Evolutionary conservation across 2,329 filamentous ascomycete genomes (phyloP), one percentile per base, ranked within the genome.

Genomic region (Colletotrichum somersetense): DNA sequence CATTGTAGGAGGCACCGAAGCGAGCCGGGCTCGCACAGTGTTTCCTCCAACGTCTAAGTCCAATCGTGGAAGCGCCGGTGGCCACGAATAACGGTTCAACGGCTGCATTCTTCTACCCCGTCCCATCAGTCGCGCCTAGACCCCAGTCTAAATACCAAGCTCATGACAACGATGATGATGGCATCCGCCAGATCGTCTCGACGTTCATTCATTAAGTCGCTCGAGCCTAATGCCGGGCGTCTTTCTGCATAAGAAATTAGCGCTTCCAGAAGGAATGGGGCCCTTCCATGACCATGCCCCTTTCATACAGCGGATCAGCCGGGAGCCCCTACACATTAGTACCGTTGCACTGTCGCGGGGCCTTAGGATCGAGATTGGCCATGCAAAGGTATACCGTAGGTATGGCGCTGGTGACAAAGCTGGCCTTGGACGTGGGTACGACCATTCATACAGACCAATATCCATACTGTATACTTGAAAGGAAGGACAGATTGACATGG

Each of bases 321-420:
- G 62, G 61, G 67, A 46, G 59, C 42, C 70, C 69, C 55, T 72
- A 61, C 61, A 56, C 59, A 53, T 69, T 65, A 58, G 58, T 26
- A 48, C 40, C n/a, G 68, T 67, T 35, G 33, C 50, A 65, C 53
- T 33, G 16, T 35, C 55, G 35, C 61, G 57, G 62, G 57, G 57
- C 71, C 56, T 53, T 67, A 26, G 67, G 53, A 73, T 73, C 71
- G 50, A 71, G 71, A 71, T 71, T 72, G 55, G 23, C 71, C n/a
- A 58, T 67, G 56, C 50, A 30, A 38, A 46, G 44, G 62, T 56
- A 42, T 42, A 23, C 61, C 44, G 18, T n/a, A 20, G 18, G 38
- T 30, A 62, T 26, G 67, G 59, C 48, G 33, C 66, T 46, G 70
- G 18, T 20, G 18, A 46, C 20, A 8, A 26, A 20, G 18, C 57